Percentiles rank a stretch among this genome's conserved stretches.
Conservation (phyloP, 257 asterid species). For the Solanum appendiculatum region DNA sequence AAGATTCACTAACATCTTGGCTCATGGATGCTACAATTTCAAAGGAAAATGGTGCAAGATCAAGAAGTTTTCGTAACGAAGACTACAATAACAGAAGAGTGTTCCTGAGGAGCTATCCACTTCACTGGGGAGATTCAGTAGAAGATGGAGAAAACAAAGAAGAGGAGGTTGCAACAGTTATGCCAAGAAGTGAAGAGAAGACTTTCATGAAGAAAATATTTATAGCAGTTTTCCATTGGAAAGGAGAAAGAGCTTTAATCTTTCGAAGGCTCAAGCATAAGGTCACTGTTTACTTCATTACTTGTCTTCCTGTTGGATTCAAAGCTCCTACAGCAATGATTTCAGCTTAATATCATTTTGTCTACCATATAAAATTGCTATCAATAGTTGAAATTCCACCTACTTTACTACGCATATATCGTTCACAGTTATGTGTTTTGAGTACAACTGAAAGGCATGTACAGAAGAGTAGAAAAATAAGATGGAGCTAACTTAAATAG, state of each 20-base stretch:
- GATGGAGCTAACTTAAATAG: neutral
- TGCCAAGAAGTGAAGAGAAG: conserved; percentile 12
- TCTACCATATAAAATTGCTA: neutral
- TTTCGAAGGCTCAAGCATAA: conserved; percentile 67
- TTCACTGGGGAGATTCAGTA: conserved; percentile 30
- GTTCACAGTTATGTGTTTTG: neutral
- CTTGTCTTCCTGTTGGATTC: conserved; percentile 54
- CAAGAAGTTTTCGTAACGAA: conserved; percentile 57
- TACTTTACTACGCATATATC: neutral
- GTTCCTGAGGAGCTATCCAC: conserved; percentile 81
- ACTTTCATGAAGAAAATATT: conserved; percentile 39
- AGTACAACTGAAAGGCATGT: neutral
- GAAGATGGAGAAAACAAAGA: conserved; percentile 27
- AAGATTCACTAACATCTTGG: neutral
- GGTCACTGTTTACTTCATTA: conserved; percentile 45
- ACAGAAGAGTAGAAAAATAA: neutral
- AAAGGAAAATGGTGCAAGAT: conserved; percentile 38
- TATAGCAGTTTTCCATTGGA: conserved; percentile 55
- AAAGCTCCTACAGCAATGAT: conserved; percentile 47
- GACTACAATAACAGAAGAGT: conserved; percentile 66
- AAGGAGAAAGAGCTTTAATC: conserved; percentile 45
- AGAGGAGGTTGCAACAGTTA: neutral
- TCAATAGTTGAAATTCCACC: neutral
- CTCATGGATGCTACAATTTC: neutral
- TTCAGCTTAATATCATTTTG: conserved; percentile 23